phyloP scores from a whole-genome alignment of 768 basidiomycete species.

The Macrolepiota fuliginosa region DNA sequence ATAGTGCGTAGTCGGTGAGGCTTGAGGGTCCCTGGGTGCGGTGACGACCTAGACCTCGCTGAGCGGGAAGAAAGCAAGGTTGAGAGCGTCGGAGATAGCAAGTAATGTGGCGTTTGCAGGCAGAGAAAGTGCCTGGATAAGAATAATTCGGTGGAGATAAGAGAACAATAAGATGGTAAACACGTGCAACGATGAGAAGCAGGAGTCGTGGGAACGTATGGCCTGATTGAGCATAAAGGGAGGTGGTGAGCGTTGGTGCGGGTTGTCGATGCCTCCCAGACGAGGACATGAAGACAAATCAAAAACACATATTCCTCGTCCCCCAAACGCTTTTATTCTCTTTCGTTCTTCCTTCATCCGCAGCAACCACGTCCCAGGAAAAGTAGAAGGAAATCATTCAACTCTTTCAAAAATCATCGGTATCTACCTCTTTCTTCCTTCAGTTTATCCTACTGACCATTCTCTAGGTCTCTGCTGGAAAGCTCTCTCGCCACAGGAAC shows the following conservation, averaged over 20 bases:
- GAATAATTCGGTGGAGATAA: background rate
- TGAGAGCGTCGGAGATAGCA: no score
- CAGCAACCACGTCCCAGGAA: conserved; percentile 68
- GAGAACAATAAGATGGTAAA: conserved; percentile 8
- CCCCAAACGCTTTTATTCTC: conserved; percentile 84
- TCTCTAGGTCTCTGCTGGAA: conserved; percentile 70
- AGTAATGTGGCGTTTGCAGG: no score
- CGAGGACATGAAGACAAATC: conserved; percentile 4
- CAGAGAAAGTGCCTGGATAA: background rate
- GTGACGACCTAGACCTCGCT: no score
- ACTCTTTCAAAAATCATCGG: conserved; percentile 82
- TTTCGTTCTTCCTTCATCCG: conserved; percentile 79
- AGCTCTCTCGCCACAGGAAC: conserved; percentile 61
- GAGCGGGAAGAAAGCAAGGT: no score
- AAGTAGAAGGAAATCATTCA: conserved; percentile 79
- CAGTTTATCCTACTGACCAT: background rate
- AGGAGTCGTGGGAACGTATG: conserved; percentile 1
- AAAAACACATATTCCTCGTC: conserved; percentile 65
- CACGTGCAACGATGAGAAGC: conserved; percentile 3
- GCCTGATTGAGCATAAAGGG: conserved; percentile 14
- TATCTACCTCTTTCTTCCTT: conserved; percentile 19
- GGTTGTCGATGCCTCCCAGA: conserved; percentile 11
- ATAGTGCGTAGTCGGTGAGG: no score
- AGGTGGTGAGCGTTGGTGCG: background rate
- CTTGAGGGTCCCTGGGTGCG: no score